Base-by-base conservation (phyloP, 441 rosid species). In the Viola pubescens region DNA sequence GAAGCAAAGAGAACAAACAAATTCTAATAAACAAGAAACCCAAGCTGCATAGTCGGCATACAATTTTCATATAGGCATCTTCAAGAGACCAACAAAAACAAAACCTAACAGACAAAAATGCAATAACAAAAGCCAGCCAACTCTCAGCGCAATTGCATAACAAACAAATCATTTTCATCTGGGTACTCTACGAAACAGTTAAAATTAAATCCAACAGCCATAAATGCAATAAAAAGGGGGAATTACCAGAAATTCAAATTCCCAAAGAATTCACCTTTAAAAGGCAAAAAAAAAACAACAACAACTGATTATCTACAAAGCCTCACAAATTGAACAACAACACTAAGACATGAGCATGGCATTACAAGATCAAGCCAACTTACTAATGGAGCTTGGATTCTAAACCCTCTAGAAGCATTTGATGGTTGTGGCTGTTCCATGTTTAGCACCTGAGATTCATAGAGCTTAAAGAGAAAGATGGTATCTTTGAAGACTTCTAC, bases 351-450 rank as follows among this genome's bases (percentile, higher is more conserved):
- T 19, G 10, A 58, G 14, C 4, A 62, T 19, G 6, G 6, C 49
- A 44, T 38, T 7, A 46, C n/a, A 57, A 76, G 66, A 71, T n/a
- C 62, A 59, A 11, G 48, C 19, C 64, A 65, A 67, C 77, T 70
- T 73, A 90, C 97, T 74, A 90, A 64, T 57, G 97, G 97, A 75
- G 97, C 94, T 67, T 87, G 94, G 72, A 86, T 75, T 57, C 95
- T 81, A 75, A 76, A 76, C 50, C 87, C 88, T 52, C 83, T 80
- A 1, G 79, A 75, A 46, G 79, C 73, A 78, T 70, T 82, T 19
- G 94, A 69, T n/a, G 89, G 70, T 60, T 66, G 78, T 45, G 69
- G 74, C 67, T 83, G 67, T 82, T 69, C 92, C 97, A 89, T 87
- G 57, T 68, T 76, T 40, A 77, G 60, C 67, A 71, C 42, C 70